phyloP scores from a whole-genome alignment of 768 basidiomycete species.

The Trametes cubensis region DNA sequence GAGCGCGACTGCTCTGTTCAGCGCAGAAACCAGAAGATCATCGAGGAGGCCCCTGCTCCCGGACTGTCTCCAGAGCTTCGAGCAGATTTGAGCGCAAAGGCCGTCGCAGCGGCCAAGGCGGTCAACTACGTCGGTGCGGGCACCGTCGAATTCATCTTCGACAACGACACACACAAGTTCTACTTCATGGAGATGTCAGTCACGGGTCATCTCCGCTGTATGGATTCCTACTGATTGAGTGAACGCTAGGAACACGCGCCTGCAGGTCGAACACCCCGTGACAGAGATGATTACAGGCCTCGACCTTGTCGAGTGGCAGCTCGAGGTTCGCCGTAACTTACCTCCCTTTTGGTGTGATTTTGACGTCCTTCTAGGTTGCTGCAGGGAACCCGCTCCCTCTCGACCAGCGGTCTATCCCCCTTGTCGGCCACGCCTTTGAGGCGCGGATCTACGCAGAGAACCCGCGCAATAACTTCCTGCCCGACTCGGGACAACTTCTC shows the following conservation, averaged over 20 bases:
- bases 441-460: constrained; percentile 96
- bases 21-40: constrained; percentile 92
- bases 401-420: constrained; percentile 74
- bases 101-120: constrained; percentile 89
- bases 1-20: constrained; percentile 94
- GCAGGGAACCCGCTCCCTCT: constrained; percentile 86
- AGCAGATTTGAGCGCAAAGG: constrained; percentile 80
- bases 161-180: constrained; percentile 84
- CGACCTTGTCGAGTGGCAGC: constrained; percentile 95
- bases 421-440: constrained; percentile 92
- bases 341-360: not conserved
- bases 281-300: constrained; percentile 95
- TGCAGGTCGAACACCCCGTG: constrained; percentile 91
- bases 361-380: constrained; percentile 59
- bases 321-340: constrained; percentile 54
- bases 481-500: constrained; percentile 82
- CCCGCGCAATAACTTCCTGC: constrained; percentile 89
- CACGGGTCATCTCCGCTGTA: not conserved
- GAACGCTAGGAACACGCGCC: constrained; percentile 68
- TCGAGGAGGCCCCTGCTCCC: constrained; percentile 94
- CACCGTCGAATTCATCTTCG: constrained; percentile 96
- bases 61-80: constrained; percentile 79
- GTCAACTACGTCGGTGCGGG: constrained; percentile 92
- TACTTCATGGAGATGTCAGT: constrained; percentile 96
- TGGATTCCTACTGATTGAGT: not conserved